Evolutionary conservation across 2,329 filamentous ascomycete species (phyloP).

Genomic region (Myotisia sp.): DNA sequence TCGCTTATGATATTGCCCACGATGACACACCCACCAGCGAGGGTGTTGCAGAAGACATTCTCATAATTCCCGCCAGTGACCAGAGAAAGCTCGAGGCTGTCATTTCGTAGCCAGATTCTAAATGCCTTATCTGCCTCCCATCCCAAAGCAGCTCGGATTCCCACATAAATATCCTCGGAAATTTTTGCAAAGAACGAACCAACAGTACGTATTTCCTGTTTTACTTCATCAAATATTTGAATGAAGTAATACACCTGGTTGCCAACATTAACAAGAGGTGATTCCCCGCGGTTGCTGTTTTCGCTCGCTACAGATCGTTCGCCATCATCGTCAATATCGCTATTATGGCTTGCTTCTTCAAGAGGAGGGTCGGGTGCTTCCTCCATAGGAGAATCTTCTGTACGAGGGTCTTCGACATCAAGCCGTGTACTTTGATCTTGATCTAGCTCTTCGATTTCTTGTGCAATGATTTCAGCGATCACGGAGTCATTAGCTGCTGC

Average conservation of each 20-base stretch:
- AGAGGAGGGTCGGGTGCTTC: too few relatives aligned
- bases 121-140: conserved; percentile 28
- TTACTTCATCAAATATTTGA: conserved; percentile 39
- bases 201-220: conserved; percentile 28
- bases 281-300: background rate
- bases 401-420: conserved; percentile 2
- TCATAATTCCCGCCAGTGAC: conserved; percentile 24
- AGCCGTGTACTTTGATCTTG: background rate
- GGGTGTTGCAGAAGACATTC: conserved; percentile 17
- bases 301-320: background rate
- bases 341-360: too few relatives aligned
- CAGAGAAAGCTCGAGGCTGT: conserved; percentile 20
- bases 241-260: conserved; percentile 34
- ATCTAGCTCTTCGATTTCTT: conserved; percentile 18
- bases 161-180: conserved; percentile 27
- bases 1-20: conserved; percentile 28
- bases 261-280: conserved; percentile 2
- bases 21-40: conserved; percentile 30
- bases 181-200: conserved; percentile 30
- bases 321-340: background rate
- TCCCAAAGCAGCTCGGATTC: conserved; percentile 26
- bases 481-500: conserved; percentile 16
- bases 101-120: conserved; percentile 31
- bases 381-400: conserved; percentile 3
- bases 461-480: conserved; percentile 20